Conservation (phyloP, 441 rosid species). For the Hypseocharis bilobata region DNA sequence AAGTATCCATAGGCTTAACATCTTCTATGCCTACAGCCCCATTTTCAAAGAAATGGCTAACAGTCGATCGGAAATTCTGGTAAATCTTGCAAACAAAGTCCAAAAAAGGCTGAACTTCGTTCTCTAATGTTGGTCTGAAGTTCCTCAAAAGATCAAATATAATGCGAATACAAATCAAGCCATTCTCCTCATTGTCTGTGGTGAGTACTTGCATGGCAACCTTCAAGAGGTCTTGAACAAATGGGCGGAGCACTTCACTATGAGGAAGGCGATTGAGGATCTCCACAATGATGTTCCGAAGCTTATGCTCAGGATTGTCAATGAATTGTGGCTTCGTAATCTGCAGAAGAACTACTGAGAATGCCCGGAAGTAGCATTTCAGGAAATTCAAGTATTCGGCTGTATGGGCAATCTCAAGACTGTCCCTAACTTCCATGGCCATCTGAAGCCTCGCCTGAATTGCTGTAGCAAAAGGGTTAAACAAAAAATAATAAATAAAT, state of each 20-base stretch:
- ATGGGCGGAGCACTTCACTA: slow-evolving; percentile 96
- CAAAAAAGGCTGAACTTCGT: slow-evolving; percentile 89
- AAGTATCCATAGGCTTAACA: slow-evolving; percentile 64
- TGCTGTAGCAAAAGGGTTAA: slow-evolving; percentile 42
- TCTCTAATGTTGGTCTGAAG: slow-evolving; percentile 78
- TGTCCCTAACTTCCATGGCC: slow-evolving; percentile 87
- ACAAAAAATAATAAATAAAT: slow-evolving; percentile 5
- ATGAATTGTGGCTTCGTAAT: slow-evolving; percentile 76
- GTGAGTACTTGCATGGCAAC: slow-evolving; percentile 95
- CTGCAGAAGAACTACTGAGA: slow-evolving; percentile 63
- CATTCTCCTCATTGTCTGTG: slow-evolving; percentile 88
- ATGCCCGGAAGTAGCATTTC: slow-evolving; percentile 80
- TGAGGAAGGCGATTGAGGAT: slow-evolving; percentile 90
- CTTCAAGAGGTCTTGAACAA: slow-evolving; percentile 93
- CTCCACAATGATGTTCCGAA: slow-evolving; percentile 79
- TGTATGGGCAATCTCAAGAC: slow-evolving; percentile 89
- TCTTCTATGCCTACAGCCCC: slow-evolving; percentile 43
- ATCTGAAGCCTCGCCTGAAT: slow-evolving; percentile 71
- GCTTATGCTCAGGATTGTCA: slow-evolving; percentile 85
- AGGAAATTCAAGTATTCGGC: slow-evolving; percentile 90
- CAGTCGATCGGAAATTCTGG: slow-evolving; percentile 75
- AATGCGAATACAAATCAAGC: slow-evolving; percentile 85
- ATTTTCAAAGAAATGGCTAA: slow-evolving; percentile 78
- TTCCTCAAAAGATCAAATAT: slow-evolving; percentile 87
- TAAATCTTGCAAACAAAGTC: slow-evolving; percentile 94